Percentiles rank a stretch among this genome's conserved stretches.
phyloP scores from a whole-genome alignment of 1,284 basidiomycete genomes.

The Prillingera fragicola region DNA sequence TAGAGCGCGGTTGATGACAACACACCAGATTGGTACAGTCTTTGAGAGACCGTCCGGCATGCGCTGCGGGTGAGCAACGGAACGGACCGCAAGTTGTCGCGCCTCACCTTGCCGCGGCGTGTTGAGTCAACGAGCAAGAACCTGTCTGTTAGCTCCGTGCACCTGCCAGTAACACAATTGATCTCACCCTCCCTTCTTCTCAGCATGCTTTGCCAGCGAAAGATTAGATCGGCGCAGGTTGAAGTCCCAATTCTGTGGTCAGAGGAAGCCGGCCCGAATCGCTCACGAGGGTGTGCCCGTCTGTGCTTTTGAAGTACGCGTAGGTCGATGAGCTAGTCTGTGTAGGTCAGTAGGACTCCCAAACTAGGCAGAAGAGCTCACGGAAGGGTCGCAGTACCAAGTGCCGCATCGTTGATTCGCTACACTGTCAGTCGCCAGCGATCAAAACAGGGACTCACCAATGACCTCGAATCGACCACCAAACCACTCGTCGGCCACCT shows the following conservation, averaged over 20 bases:
- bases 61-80: constrained; percentile 50
- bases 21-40: constrained; percentile 93
- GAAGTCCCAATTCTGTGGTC: constrained; percentile 64
- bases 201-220: constrained; percentile 63
- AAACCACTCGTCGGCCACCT: constrained; percentile 55
- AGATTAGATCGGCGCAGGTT: constrained; percentile 81
- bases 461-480: constrained; percentile 35
- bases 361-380: constrained; percentile 24
- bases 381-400: constrained; percentile 78
- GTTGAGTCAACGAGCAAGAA: constrained; percentile 89
- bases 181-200: constrained; percentile 57
- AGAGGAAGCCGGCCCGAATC: background rate
- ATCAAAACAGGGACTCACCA: constrained; percentile 22
- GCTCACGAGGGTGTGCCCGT: constrained; percentile 70
- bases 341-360: constrained; percentile 20
- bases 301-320: constrained; percentile 96
- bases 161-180: too few relatives aligned
- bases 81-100: too few relatives aligned
- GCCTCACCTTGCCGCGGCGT: constrained; percentile 66
- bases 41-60: constrained; percentile 93
- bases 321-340: constrained; percentile 40
- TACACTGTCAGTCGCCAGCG: constrained; percentile 29
- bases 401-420: constrained; percentile 90
- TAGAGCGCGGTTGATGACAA: constrained; percentile 76
- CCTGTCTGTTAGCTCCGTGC: constrained; percentile 47